Evolutionary conservation across 2,329 filamentous ascomycete species (phyloP), one percentile per base, ranked within the genome.

Genomic region (Cercospora sp.): DNA sequence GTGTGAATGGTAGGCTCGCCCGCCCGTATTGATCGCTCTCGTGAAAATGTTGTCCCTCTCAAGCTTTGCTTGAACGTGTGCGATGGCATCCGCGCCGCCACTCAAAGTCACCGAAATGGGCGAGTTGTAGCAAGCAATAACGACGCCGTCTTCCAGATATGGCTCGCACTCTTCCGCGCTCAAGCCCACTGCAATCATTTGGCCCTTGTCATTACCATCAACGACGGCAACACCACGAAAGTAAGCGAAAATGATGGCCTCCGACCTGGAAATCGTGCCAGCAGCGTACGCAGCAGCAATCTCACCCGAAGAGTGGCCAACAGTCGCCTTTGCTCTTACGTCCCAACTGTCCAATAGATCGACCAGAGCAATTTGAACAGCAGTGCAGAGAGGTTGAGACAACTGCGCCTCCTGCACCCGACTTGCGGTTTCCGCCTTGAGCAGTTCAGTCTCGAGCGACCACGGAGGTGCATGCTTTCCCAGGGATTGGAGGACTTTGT

Each of bases 361-460:
- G 13, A 69, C 65, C 20, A 66, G 40, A 13, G 69, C 69, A 18
- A 68, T 53, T 48, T 71, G 69, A 12, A 69, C 40, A 12, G 68
- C 69, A 9, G 69, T 71, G 18, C 62, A 68, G 5, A 63, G 48
- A 16, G 68, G 68, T 58, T 71, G 69, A 9, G 66, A 61, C 7
- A 65, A 42, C 18, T 61, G 30, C 7, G 58, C 57, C 16, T 67
- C 40, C 1, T 12, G 9, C 1, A 85, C n/a, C 83, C 77, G 0
- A 83, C 76, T 0, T 85, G 71, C 0, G 78, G 84, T 1, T 88
- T 78, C 69, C 88, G 86, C n/a, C 33, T 36, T 60, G 1, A 88
- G 57, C 48, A 78, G 72, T 63, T 76, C 75, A 16, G 36, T n/a
- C 31, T 53, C 48, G 12, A 53, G 48, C 20, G 48, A 53, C 48